Conservation (phyloP, 768 basidiomycete genomes). For the Naematelia encephala region DNA sequence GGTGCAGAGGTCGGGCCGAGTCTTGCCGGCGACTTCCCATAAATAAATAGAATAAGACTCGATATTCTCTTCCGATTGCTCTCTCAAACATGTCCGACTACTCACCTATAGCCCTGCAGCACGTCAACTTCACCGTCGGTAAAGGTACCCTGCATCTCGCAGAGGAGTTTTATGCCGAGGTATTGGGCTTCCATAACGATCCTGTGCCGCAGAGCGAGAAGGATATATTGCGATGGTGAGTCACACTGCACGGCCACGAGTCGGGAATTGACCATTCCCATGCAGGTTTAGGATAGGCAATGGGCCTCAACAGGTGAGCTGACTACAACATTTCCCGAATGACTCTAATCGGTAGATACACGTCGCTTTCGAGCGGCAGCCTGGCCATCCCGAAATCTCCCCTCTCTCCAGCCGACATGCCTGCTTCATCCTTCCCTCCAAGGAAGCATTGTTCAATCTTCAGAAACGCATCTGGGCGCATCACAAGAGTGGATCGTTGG, state of each 20-base stretch:
- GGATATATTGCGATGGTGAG: slow-evolving; percentile 40
- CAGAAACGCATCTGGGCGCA: slow-evolving; percentile 45
- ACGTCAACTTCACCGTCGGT: slow-evolving; percentile 45
- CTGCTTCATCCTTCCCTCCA: slow-evolving; percentile 36
- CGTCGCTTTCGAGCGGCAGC: slow-evolving; percentile 23
- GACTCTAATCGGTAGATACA: no score
- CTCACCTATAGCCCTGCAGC: slow-evolving; percentile 34
- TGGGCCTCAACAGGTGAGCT: slow-evolving; percentile 40
- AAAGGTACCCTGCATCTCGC: slow-evolving; percentile 41
- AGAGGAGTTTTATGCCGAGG: slow-evolving; percentile 42
- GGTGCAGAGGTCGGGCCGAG: background rate
- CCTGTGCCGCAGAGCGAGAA: slow-evolving; percentile 38
- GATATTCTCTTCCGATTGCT: no score
- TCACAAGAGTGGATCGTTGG: slow-evolving; percentile 15
- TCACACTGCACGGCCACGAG: no score
- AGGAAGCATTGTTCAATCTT: slow-evolving; percentile 27
- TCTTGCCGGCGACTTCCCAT: no score
- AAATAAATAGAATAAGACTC: no score
- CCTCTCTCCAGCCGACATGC: slow-evolving; percentile 35
- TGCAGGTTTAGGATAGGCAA: slow-evolving; percentile 38
- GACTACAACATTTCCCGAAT: no score
- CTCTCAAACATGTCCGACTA: slow-evolving; percentile 20
- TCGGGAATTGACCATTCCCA: background rate
- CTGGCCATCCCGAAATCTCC: slow-evolving; percentile 6
- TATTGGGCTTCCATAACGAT: slow-evolving; percentile 39